A percentile compares a stretch with the other conserved stretches of the same genome.
Conservation (phyloP, 2,329 filamentous ascomycete species). For the Delphinella strobiligena region DNA sequence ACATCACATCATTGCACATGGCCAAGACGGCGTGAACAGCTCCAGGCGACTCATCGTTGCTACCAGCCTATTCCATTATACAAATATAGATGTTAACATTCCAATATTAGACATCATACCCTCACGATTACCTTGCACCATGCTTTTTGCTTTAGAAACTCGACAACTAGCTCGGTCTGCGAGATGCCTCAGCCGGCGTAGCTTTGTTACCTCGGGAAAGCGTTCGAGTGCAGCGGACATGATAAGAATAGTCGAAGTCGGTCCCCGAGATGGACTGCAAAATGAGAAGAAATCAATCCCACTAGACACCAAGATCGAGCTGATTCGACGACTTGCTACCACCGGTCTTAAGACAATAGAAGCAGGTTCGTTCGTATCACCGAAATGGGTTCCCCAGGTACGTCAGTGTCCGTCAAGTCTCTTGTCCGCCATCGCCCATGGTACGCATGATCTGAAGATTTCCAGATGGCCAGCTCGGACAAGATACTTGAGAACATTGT, state of each 20-base stretch:
- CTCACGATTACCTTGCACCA: too few relatives aligned
- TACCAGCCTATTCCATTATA: too few relatives aligned
- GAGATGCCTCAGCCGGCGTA: constrained; percentile 2
- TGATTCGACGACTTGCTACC: constrained; percentile 56
- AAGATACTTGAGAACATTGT: constrained; percentile 62
- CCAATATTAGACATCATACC: too few relatives aligned
- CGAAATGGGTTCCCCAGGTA: constrained; percentile 76
- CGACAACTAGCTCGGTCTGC: not conserved
- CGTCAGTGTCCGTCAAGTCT: too few relatives aligned
- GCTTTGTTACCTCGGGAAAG: constrained; percentile 16
- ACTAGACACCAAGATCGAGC: constrained; percentile 60
- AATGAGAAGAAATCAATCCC: constrained; percentile 67
- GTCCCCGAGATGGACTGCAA: constrained; percentile 75
- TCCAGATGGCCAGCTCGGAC: constrained; percentile 65
- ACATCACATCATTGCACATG: too few relatives aligned
- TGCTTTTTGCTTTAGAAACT: too few relatives aligned
- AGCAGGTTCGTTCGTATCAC: constrained; percentile 69
- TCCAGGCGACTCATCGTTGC: too few relatives aligned
- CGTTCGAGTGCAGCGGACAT: constrained; percentile 23
- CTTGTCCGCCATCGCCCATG: not conserved
- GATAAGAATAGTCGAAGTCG: constrained; percentile 65
- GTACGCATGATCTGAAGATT: not conserved
- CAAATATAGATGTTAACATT: too few relatives aligned
- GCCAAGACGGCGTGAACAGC: too few relatives aligned
- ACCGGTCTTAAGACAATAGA: constrained; percentile 66